These are phyloP conservation scores for Huntiella omanensis DNA, from an alignment of 2,329 filamentous ascomycete genomes.

Conservation along the genomic window DNA sequence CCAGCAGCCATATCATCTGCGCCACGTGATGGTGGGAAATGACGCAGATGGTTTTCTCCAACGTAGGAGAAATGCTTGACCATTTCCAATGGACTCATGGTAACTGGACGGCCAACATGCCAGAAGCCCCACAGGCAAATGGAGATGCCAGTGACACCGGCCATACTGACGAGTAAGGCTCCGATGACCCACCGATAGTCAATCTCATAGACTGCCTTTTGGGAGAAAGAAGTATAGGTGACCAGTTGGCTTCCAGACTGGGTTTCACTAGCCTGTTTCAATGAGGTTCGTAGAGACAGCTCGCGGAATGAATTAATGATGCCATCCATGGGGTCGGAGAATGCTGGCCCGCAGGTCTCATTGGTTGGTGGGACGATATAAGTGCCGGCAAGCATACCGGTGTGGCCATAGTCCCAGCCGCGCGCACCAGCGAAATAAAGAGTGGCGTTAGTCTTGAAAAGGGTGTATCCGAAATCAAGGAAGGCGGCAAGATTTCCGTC, in stretches of 20 bases:
- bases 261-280: constrained; percentile 5
- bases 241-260: constrained; percentile 5
- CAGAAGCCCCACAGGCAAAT: constrained; percentile 11
- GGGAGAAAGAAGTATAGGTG: constrained; percentile 9
- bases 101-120: constrained; percentile 7
- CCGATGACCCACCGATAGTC: constrained; percentile 11
- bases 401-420: constrained; percentile 10
- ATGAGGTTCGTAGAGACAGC: constrained; percentile 5
- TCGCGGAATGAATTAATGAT: constrained; percentile 10
- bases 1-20: constrained; percentile 5
- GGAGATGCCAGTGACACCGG: neutral
- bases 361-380: constrained; percentile 8
- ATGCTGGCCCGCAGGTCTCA: constrained; percentile 5
- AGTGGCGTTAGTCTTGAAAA: constrained; percentile 5
- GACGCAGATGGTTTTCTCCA: constrained; percentile 6
- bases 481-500: constrained; percentile 11
- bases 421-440: constrained; percentile 8
- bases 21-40: constrained; percentile 8
- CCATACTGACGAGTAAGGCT: constrained; percentile 7
- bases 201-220: constrained; percentile 7
- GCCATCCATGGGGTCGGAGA: constrained; percentile 9
- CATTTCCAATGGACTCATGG: constrained; percentile 11
- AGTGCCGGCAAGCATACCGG: constrained; percentile 4
- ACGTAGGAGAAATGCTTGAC: constrained; percentile 9
- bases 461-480: constrained; percentile 7